Conservation (phyloP, 2,329 filamentous ascomycete species). For the Sclerotinia borealis region DNA sequence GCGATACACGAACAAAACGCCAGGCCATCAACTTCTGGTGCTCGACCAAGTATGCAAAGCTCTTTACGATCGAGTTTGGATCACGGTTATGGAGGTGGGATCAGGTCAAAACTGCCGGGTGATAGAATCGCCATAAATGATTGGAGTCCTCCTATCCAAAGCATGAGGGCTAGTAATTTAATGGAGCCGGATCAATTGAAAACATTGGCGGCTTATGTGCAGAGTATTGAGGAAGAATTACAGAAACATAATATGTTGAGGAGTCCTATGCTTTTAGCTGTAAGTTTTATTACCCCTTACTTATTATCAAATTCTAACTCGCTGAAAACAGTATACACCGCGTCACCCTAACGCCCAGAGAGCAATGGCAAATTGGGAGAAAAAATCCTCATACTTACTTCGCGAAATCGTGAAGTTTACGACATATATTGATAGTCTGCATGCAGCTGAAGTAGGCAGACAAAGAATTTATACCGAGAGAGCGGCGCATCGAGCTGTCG, state of each 20-base stretch:
- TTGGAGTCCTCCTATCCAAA: slow-evolving; percentile 85
- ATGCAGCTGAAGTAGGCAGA: slow-evolving; percentile 63
- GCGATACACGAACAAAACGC: slow-evolving; percentile 44
- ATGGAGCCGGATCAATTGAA: slow-evolving; percentile 76
- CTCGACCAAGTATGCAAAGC: slow-evolving; percentile 43
- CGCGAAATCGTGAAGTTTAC: slow-evolving; percentile 94
- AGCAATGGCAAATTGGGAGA: slow-evolving; percentile 95
- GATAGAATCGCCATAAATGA: slow-evolving; percentile 80
- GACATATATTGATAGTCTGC: slow-evolving; percentile 85
- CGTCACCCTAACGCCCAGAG: slow-evolving; percentile 73
- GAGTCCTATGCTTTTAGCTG: slow-evolving; percentile 76
- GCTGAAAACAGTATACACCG: slow-evolving; percentile 60
- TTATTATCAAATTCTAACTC: neutral
- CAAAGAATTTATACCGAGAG: slow-evolving; percentile 61
- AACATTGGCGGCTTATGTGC: slow-evolving; percentile 71
- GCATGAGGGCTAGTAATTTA: slow-evolving; percentile 76
- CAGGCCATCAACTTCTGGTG: slow-evolving; percentile 27
- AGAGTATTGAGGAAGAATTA: slow-evolving; percentile 78
- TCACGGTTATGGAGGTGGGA: slow-evolving; percentile 32
- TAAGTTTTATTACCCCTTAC: slow-evolving; percentile 35
- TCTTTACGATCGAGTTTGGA: slow-evolving; percentile 55
- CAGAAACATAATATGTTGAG: slow-evolving; percentile 83
- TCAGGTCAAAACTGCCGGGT: slow-evolving; percentile 62
- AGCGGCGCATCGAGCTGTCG: slow-evolving; percentile 31
- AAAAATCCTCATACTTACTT: slow-evolving; percentile 85